Conservation (phyloP, 106 monocot species). For the Dioscorea alata region DNA sequence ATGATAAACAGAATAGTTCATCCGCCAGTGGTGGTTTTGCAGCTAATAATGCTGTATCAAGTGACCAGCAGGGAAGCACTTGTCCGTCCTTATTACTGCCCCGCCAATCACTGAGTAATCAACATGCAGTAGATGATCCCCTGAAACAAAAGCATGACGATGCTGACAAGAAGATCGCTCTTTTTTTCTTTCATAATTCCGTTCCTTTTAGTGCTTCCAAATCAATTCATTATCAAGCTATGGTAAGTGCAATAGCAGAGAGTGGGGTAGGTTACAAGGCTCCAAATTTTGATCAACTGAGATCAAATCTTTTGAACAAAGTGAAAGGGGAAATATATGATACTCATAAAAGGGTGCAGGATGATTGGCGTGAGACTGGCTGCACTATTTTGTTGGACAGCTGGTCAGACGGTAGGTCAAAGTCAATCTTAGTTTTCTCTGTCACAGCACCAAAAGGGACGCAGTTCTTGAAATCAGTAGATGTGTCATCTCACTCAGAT, state of each 20-base stretch:
- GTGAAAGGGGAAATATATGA: conserved; percentile 25
- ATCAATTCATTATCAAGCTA: conserved; percentile 38
- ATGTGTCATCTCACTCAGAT: conserved; percentile 32
- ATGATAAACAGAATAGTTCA: conserved; percentile 36
- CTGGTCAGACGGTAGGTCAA: conserved; percentile 48
- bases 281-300: conserved; percentile 26
- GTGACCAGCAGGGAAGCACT: conserved; percentile 32
- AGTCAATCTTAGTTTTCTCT: conserved; percentile 35
- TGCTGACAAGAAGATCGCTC: conserved; percentile 42
- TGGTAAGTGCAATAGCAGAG: conserved; percentile 38
- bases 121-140: conserved; percentile 22
- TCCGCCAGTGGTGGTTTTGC: conserved; percentile 33
- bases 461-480: conserved; percentile 30
- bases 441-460: conserved; percentile 39
- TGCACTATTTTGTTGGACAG: conserved; percentile 38
- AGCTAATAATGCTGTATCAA: conserved; percentile 26
- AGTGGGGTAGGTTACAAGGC: conserved; percentile 41
- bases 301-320: conserved; percentile 34
- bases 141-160: conserved; percentile 27
- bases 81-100: conserved; percentile 37
- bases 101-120: conserved; percentile 24
- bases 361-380: conserved; percentile 37
- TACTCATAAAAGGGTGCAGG: conserved; percentile 12
- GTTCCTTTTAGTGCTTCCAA: conserved; percentile 31
- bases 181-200: conserved; percentile 45